Evolutionary conservation across 768 basidiomycete genomes (phyloP).

Genomic region (Lentinula lateritia): DNA sequence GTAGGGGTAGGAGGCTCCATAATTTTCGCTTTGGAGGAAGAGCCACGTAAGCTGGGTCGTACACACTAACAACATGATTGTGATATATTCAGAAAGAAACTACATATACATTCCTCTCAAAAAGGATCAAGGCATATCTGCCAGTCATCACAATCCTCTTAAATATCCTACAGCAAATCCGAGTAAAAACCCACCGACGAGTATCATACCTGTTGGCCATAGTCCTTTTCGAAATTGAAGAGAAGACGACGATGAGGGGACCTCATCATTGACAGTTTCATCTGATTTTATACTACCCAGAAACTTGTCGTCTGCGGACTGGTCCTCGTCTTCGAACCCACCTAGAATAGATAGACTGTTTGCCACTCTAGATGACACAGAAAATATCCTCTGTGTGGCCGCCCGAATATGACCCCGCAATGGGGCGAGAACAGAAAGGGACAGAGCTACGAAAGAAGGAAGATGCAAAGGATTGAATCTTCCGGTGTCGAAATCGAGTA

Average conservation of each 20-base stretch:
- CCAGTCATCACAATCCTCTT: background rate
- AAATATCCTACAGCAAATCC: slow-evolving; percentile 1
- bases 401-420: background rate
- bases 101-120: no score
- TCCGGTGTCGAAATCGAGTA: background rate
- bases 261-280: background rate
- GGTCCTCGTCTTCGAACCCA: background rate
- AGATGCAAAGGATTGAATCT: background rate
- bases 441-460: background rate
- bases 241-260: background rate
- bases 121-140: background rate
- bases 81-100: no score
- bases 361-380: background rate
- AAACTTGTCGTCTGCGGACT: background rate
- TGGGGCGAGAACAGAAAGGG: slow-evolving; percentile 1
- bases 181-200: background rate
- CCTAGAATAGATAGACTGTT: background rate
- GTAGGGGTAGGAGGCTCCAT: no score
- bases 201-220: background rate
- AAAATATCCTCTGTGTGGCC: background rate
- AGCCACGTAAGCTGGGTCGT: no score
- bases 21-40: no score
- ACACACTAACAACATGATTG: no score
- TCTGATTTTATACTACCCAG: background rate
- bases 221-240: background rate